A percentile compares a stretch with the other conserved stretches of the same genome.
Evolutionary conservation across 73 alveolate species (phyloP).

Genomic region (Tetrahymena borealis): DNA sequence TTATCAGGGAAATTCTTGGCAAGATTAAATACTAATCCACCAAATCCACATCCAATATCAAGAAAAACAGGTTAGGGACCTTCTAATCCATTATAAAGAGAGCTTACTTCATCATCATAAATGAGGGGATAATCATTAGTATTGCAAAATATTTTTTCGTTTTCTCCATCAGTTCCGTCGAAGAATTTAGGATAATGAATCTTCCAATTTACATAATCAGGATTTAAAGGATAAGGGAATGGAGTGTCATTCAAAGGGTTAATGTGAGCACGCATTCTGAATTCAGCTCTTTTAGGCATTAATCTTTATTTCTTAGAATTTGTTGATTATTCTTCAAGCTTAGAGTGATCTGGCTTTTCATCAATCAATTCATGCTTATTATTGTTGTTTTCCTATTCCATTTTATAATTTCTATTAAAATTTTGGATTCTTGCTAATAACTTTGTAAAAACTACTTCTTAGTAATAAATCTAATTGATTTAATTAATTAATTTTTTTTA

Average conservation of each 20-base stretch:
- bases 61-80: constrained; percentile 52
- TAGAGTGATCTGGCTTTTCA: not conserved
- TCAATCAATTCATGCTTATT: not conserved
- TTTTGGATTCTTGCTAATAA: too few species aligned
- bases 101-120: constrained; percentile 3
- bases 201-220: constrained; percentile 86
- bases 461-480: too few species aligned
- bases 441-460: too few species aligned
- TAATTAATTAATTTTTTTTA: too few species aligned
- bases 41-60: constrained; percentile 98
- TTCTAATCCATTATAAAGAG: not conserved
- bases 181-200: constrained; percentile 76
- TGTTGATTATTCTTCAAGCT: not conserved
- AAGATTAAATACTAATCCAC: constrained; percentile 87
- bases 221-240: constrained; percentile 84
- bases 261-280: constrained; percentile 96
- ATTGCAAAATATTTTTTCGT: constrained; percentile 30
- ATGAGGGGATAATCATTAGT: constrained; percentile 28
- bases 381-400: not conserved
- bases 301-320: not conserved
- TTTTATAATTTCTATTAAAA: not conserved
- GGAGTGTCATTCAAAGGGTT: constrained; percentile 85
- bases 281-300: constrained; percentile 94
- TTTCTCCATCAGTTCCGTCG: constrained; percentile 60
- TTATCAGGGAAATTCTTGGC: constrained; percentile 64